Base-by-base conservation (phyloP, 495 filamentous ascomycete genomes). In the Penicillium lividum region DNA sequence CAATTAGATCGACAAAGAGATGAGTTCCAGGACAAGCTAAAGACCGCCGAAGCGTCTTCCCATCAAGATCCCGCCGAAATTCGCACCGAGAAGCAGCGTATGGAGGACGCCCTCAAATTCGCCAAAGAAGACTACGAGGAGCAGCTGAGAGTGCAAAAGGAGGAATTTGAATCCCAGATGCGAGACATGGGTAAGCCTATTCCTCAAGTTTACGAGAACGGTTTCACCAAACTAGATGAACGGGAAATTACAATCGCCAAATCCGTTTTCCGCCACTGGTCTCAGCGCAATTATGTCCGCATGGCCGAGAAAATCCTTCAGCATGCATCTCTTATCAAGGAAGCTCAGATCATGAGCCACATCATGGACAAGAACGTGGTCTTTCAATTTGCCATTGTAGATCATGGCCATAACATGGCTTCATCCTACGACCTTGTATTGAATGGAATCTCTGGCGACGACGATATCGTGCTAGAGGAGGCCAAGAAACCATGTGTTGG, bases 341-440 rank as follows among this genome's bases (percentile, higher is more conserved):
- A 98, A 70, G 95, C 93, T 4, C 94, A 98, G 69, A 86, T 98
- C 50, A 93, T 98, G 89, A 97, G 95, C 74, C 91, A 96, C 57
- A 91, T 92, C 60, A 90, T 98, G 82, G 92, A 94, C 63, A 94
- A 97, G 74, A 86, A 86, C 61, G 88, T 97, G 15, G 89, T 93
- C 34, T 98, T 98, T 73, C 94, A 98, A 73, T 98, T 97, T 68
- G 88, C 91, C 16, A 84, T 98, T 55, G 84, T 98, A 29, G 92
- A 95, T 59, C 79, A 89, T 63, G 94, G 94, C 2, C 93, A 98
- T 64, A 84, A 86, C 47, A 84, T 93, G 67, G 90, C 86, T 56
- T 98, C 95, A 7, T 96, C 91, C 4, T 98, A 98, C 70, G 94
- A 98, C 72, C 87, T 98, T 62, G 92, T 98, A 5, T 77, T 98